Conservation (phyloP, 495 filamentous ascomycete genomes). For the Penicillium alfredii region DNA sequence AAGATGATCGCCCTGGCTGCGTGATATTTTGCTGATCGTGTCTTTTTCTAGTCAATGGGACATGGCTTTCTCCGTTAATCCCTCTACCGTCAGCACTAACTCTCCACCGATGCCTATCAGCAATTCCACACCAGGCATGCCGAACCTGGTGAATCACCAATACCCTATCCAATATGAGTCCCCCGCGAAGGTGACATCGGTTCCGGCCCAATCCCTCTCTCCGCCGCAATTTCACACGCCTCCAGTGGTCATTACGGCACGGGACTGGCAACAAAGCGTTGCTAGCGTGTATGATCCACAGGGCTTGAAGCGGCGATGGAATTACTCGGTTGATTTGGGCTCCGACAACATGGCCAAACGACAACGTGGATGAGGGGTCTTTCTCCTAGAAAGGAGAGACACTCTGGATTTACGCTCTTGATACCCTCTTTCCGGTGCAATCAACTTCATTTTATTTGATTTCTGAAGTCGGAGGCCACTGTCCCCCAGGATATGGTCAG, state of each 20-base stretch:
- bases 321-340: slow-evolving; percentile 35
- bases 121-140: slow-evolving; percentile 27
- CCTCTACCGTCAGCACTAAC: slow-evolving; percentile 42
- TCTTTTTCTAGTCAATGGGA: slow-evolving; percentile 71
- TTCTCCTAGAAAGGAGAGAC: not conserved
- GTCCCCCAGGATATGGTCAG: too few relatives aligned
- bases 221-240: slow-evolving; percentile 51
- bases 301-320: slow-evolving; percentile 70
- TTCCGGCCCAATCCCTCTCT: slow-evolving; percentile 44
- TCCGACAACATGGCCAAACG: slow-evolving; percentile 31
- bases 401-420: too few relatives aligned
- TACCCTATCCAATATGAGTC: slow-evolving; percentile 37
- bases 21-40: slow-evolving; percentile 21
- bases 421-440: too few relatives aligned
- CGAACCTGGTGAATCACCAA: slow-evolving; percentile 26
- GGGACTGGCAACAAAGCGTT: slow-evolving; percentile 95
- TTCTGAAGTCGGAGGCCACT: too few relatives aligned
- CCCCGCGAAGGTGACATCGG: slow-evolving; percentile 27
- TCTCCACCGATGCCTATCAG: slow-evolving; percentile 42
- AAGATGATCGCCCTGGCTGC: not conserved
- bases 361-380: slow-evolving; percentile 22
- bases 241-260: slow-evolving; percentile 74
- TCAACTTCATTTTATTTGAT: too few relatives aligned
- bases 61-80: slow-evolving; percentile 72
- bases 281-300: slow-evolving; percentile 78